Evolutionary conservation across 2,329 filamentous ascomycete species (phyloP).

Genomic region (Aspergillus udagawae): DNA sequence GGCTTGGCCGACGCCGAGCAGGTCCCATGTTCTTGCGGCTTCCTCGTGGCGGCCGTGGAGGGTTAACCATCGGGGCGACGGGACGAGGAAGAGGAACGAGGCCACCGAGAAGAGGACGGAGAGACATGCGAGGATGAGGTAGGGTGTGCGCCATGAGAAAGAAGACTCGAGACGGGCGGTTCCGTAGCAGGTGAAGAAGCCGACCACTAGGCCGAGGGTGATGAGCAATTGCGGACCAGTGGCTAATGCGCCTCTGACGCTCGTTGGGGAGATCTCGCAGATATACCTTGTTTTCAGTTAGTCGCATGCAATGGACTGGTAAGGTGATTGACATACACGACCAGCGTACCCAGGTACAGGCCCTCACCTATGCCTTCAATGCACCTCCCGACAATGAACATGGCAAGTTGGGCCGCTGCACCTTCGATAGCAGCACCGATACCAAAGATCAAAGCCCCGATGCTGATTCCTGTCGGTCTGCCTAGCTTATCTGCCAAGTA

Average conservation of each 20-base stretch:
- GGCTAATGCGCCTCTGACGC: conserved; percentile 48
- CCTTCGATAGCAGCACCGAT: conserved; percentile 53
- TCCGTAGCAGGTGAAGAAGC: conserved; percentile 61
- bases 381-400: conserved; percentile 54
- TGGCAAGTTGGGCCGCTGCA: conserved; percentile 43
- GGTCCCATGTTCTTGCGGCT: conserved; percentile 41
- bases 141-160: conserved; percentile 56
- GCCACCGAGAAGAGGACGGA: conserved; percentile 37
- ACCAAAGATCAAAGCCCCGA: conserved; percentile 52
- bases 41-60: conserved; percentile 45
- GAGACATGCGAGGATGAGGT: conserved; percentile 45
- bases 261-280: conserved; percentile 56
- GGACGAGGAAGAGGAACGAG: conserved; percentile 45
- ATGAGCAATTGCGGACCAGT: conserved; percentile 53
- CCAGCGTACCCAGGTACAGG: conserved; percentile 53
- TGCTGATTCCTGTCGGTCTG: conserved; percentile 46
- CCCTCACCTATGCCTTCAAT: conserved; percentile 59
- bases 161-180: conserved; percentile 45
- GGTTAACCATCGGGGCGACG: conserved; percentile 58
- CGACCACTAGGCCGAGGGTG: conserved; percentile 49
- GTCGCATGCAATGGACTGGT: not conserved
- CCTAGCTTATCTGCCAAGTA: conserved; percentile 52
- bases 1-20: conserved; percentile 42
- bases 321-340: conserved; percentile 36
- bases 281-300: conserved; percentile 40